Conservation (phyloP, 257 asterid genomes). For the Vinca minor region DNA sequence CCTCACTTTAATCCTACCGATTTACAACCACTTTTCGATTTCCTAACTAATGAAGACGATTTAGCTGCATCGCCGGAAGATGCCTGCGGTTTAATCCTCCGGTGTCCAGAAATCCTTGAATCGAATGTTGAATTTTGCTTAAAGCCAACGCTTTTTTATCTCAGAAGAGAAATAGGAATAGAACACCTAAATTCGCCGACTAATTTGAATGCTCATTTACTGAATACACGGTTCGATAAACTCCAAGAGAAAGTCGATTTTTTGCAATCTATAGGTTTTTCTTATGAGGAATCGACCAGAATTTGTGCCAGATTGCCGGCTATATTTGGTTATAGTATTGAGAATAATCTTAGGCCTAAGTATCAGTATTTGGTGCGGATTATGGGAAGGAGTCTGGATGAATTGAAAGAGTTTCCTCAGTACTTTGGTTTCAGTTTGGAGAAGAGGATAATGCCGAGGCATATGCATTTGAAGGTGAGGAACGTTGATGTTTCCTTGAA, state of each 20-base stretch:
- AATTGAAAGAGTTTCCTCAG: constrained; percentile 26
- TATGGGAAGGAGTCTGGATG: constrained; percentile 21
- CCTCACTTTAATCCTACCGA: constrained; percentile 14
- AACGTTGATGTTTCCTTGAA: constrained; percentile 17
- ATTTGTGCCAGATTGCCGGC: constrained; percentile 31
- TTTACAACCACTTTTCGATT: constrained; percentile 18
- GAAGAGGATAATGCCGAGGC: constrained; percentile 29
- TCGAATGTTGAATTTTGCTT: constrained; percentile 27
- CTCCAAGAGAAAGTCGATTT: constrained; percentile 22
- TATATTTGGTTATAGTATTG: constrained; percentile 27
- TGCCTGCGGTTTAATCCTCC: constrained; percentile 22
- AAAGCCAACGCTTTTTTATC: constrained; percentile 24
- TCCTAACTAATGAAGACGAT: constrained; percentile 19
- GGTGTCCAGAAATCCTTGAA: constrained; percentile 28
- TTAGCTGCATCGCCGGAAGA: constrained; percentile 28
- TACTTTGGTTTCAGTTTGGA: constrained; percentile 29
- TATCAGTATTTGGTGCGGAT: constrained; percentile 20
- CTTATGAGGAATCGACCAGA: constrained; percentile 20
- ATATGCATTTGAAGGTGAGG: constrained; percentile 25
- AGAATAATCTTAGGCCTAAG: constrained; percentile 26
- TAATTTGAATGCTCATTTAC: constrained; percentile 27
- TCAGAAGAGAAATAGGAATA: constrained; percentile 19
- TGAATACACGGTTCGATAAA: constrained; percentile 27
- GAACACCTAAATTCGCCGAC: constrained; percentile 26
- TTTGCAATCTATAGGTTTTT: constrained; percentile 19